Base-by-base conservation (phyloP, 1,284 basidiomycete genomes). In the Cutaneotrichosporon sp. region DNA sequence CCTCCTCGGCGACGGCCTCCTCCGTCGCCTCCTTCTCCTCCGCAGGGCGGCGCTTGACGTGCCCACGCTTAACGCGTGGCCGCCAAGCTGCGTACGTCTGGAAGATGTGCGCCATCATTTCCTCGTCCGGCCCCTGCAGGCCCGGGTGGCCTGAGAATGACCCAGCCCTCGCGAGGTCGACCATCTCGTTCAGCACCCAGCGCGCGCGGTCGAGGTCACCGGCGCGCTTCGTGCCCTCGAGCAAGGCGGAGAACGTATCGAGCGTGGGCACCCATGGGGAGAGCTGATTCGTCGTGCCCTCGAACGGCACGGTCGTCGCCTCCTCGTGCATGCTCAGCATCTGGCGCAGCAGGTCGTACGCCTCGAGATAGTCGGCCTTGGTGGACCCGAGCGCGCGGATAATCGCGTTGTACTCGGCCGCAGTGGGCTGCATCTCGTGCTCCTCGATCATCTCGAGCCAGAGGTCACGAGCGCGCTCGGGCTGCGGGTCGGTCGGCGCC, bases 141-240 rank as follows among this genome's bases (percentile, higher is more conserved):
- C 27, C 31, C 0, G 29, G 22, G 13, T 38, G 24, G 4, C 59
- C 59, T 1, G 54, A 36, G 16, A 63, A 58, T 3, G 58, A 46
- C 1, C 58, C 36, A 0, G 52, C 49, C 70, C 79, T 81, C 14
- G 92, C 85, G 1, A 67, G 63, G 38, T 66, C 64, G 11, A 63
- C 61, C 80, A 93, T 87, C 81, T 97, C 92, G 0, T 90, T 90
- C 58, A 99, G 81, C 60, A 97, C 89, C 95, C 94, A 98, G 62
- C 95, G 83, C 9, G 89, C 87, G 51, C 92, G 83, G 10, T 84
- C 82, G 10, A 99, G 78, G 76, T 98, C 95, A 0, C 92, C 90
- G 0, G 88, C 82, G 5, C 92, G 82, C 75, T 94, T 97, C 54
- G 92, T 90, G 0, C 92, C 93, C 65, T 95, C 91, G 59, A 99